Percentiles rank a stretch among this genome's conserved stretches.
Evolutionary conservation across 164 flowering plant species (phyloP).

Genomic region (Malania oleifera): DNA sequence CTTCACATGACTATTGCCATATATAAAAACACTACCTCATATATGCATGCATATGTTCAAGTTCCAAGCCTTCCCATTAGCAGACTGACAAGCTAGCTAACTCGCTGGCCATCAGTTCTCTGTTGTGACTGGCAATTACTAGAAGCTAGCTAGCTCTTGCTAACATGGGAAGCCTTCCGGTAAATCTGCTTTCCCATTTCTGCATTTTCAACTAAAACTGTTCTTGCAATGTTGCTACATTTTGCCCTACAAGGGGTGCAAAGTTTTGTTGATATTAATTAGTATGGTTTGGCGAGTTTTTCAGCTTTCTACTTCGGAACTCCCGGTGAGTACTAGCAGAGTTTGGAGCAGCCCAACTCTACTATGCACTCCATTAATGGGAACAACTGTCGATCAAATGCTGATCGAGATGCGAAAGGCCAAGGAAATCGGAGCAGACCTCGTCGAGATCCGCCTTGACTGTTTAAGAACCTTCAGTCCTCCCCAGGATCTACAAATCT

Average conservation of each 20-base stretch:
- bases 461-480: neutral
- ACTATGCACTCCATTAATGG: slow-evolving; percentile 19
- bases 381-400: slow-evolving; percentile 14
- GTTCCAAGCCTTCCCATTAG: no score
- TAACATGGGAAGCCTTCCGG: slow-evolving; percentile 16
- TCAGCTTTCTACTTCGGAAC: slow-evolving; percentile 10
- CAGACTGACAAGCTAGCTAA: no score
- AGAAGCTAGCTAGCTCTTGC: no score
- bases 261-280: no score
- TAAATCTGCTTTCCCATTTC: neutral
- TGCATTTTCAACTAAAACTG: neutral
- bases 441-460: neutral
- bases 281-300: neutral
- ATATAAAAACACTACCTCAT: no score
- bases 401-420: neutral
- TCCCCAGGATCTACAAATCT: neutral
- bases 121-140: no score
- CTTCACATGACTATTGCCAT: neutral
- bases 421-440: neutral
- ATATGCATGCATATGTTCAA: no score
- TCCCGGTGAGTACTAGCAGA: slow-evolving; percentile 5
- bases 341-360: slow-evolving; percentile 13
- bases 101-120: no score
- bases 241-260: no score
- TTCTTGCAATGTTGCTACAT: no score